Evolutionary conservation across 768 basidiomycete species (phyloP).

Genomic region (Hericium erinaceus): DNA sequence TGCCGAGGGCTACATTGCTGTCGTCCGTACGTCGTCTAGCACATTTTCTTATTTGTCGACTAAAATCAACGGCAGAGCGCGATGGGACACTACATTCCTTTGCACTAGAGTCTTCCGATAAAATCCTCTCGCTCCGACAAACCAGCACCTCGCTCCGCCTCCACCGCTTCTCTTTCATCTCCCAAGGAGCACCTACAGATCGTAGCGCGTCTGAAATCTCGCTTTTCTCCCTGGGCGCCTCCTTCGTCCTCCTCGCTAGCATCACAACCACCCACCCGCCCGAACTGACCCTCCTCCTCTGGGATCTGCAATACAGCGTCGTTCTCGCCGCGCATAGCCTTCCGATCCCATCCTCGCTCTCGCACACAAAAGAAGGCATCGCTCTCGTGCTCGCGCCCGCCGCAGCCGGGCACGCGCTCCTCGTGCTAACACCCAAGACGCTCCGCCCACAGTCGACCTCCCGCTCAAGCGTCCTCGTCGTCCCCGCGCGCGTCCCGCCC

Average conservation of each 20-base stretch:
- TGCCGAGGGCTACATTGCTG: conserved; percentile 19
- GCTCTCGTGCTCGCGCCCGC: conserved; percentile 24
- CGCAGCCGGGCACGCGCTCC: conserved; percentile 38
- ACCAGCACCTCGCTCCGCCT: conserved; percentile 3
- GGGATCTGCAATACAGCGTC: conserved; percentile 64
- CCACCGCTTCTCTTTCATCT: conserved; percentile 7
- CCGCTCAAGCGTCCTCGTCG: conserved; percentile 47
- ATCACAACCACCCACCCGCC: conserved; percentile 24
- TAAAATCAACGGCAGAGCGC: neutral
- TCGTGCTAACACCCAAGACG: conserved; percentile 36
- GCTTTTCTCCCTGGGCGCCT: conserved; percentile 43
- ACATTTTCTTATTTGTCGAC: neutral
- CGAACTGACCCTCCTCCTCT: conserved; percentile 48
- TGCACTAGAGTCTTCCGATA: neutral
- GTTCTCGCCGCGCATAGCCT: conserved; percentile 46
- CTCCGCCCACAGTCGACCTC: conserved; percentile 2
- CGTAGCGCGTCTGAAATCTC: conserved; percentile 20
- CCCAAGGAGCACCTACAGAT: neutral
- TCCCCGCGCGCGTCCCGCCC: conserved; percentile 45
- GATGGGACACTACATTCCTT: neutral
- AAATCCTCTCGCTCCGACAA: neutral
- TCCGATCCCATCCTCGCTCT: conserved; percentile 37
- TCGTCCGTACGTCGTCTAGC: conserved; percentile 19
- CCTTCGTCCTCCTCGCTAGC: conserved; percentile 47
- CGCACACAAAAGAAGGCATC: conserved; percentile 22